Evolutionary conservation across 495 filamentous ascomycete species (phyloP).

Genomic region (Daldinia vernicosa): DNA sequence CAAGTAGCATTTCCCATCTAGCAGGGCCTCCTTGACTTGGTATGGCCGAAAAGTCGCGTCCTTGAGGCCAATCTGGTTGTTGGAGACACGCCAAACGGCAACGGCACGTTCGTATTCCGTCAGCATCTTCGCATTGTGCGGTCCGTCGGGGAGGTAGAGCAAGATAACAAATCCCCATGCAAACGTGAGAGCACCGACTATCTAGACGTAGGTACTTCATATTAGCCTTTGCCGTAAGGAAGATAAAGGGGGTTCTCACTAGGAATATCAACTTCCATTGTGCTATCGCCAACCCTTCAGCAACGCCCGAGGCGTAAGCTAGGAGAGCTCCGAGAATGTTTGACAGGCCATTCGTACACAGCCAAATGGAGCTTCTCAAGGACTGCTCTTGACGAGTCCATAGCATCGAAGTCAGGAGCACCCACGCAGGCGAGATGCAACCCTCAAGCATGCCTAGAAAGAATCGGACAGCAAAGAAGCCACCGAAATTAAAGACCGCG

Average conservation of each 20-base stretch:
- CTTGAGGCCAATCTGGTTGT: slow-evolving; percentile 43
- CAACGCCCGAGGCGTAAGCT: slow-evolving; percentile 37
- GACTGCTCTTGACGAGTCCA: slow-evolving; percentile 43
- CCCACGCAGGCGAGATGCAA: slow-evolving; percentile 45
- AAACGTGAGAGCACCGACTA: slow-evolving; percentile 60
- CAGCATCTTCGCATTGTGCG: slow-evolving; percentile 41
- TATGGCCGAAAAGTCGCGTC: slow-evolving; percentile 46
- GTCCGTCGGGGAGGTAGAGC: slow-evolving; percentile 45
- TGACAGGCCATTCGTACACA: slow-evolving; percentile 40
- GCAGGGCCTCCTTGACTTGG: slow-evolving; percentile 53
- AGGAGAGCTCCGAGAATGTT: slow-evolving; percentile 38
- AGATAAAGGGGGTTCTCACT: slow-evolving; percentile 7
- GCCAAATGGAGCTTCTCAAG: slow-evolving; percentile 39
- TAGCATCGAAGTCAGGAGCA: slow-evolving; percentile 45
- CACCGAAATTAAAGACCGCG: slow-evolving; percentile 43
- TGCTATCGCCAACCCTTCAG: slow-evolving; percentile 32
- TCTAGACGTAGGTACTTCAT: slow-evolving; percentile 12
- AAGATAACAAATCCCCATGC: slow-evolving; percentile 51
- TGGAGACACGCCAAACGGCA: slow-evolving; percentile 42
- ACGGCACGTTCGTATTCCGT: slow-evolving; percentile 41
- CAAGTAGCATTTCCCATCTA: slow-evolving; percentile 53
- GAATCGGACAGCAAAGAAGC: slow-evolving; percentile 47
- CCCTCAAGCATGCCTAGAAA: slow-evolving; percentile 51
- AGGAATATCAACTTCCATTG: slow-evolving; percentile 45
- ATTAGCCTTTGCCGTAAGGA: slow-evolving; percentile 1